Evolutionary conservation across 192 early-diverging fungal species (phyloP).

Genomic region (Gaertneriomyces sp.): DNA sequence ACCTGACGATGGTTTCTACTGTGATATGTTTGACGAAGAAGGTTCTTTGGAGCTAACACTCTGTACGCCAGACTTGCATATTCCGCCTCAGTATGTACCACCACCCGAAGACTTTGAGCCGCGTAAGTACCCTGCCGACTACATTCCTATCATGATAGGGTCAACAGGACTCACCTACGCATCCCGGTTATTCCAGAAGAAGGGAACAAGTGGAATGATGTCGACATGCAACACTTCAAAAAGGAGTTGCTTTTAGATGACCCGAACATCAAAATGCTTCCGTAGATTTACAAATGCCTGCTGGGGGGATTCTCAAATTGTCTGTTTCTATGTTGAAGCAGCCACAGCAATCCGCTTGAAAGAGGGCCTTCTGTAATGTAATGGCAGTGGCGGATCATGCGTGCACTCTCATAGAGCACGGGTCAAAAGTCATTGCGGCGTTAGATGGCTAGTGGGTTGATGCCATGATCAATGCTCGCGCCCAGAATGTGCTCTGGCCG

Average conservation of each 20-base stretch:
- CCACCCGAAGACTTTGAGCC: constrained; percentile 6
- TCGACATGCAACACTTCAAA: constrained; percentile 5
- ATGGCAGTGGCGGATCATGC: too few species aligned
- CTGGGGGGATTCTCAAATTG: too few species aligned
- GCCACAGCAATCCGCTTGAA: too few species aligned
- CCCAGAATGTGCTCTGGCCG: too few species aligned
- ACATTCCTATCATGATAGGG: background rate
- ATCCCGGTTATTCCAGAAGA: background rate
- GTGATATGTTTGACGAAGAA: background rate
- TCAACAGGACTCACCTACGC: background rate
- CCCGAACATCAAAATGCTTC: too few species aligned
- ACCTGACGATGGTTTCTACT: background rate
- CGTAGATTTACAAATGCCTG: too few species aligned
- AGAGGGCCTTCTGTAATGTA: too few species aligned
- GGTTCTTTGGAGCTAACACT: background rate
- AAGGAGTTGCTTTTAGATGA: background rate
- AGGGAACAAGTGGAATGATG: background rate
- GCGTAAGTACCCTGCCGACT: background rate
- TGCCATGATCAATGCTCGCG: too few species aligned
- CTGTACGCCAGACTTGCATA: background rate
- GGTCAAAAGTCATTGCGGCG: too few species aligned
- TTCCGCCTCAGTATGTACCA: background rate
- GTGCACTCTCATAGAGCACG: too few species aligned
- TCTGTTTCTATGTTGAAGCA: too few species aligned
- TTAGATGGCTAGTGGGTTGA: too few species aligned